These are phyloP conservation scores for Ceratocystis alfenasii DNA, from an alignment of 2,329 filamentous ascomycete species.

Conservation along the genomic window DNA sequence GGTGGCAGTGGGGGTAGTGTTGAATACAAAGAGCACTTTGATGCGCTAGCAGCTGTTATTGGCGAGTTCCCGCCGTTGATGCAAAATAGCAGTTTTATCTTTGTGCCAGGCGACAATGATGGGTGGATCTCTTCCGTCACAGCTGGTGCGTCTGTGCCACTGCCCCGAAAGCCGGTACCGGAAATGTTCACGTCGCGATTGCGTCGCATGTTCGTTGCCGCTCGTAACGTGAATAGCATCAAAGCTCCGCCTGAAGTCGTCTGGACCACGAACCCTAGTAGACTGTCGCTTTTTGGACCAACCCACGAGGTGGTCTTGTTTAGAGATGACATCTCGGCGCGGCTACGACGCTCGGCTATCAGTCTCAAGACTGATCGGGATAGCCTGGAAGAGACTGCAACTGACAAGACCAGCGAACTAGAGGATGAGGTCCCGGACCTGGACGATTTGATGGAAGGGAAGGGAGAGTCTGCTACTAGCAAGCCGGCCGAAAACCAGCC, in stretches of 20 bases:
- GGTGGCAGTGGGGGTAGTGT: constrained; percentile 64
- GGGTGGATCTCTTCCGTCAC: constrained; percentile 87
- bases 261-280: constrained; percentile 80
- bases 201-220: constrained; percentile 63
- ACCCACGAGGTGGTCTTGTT: constrained; percentile 79
- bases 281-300: constrained; percentile 74
- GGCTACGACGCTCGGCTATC: constrained; percentile 66
- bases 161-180: constrained; percentile 63
- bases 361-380: constrained; percentile 44
- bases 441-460: constrained; percentile 35
- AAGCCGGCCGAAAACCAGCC: constrained; percentile 33
- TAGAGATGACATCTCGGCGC: constrained; percentile 71
- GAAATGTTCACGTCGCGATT: constrained; percentile 84
- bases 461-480: constrained; percentile 26
- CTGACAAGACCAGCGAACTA: not conserved
- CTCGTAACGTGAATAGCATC: constrained; percentile 49
- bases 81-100: constrained; percentile 70
- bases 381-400: constrained; percentile 27
- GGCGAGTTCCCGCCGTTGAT: constrained; percentile 74
- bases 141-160: constrained; percentile 56
- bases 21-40: constrained; percentile 94
- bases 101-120: constrained; percentile 93
- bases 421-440: constrained; percentile 23
- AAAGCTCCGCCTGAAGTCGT: constrained; percentile 57
- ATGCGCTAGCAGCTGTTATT: constrained; percentile 69